Percentiles rank a stretch among this genome's conserved stretches.
phyloP scores from a whole-genome alignment of 2,329 filamentous ascomycete species.

The Fusarium floridanum region DNA sequence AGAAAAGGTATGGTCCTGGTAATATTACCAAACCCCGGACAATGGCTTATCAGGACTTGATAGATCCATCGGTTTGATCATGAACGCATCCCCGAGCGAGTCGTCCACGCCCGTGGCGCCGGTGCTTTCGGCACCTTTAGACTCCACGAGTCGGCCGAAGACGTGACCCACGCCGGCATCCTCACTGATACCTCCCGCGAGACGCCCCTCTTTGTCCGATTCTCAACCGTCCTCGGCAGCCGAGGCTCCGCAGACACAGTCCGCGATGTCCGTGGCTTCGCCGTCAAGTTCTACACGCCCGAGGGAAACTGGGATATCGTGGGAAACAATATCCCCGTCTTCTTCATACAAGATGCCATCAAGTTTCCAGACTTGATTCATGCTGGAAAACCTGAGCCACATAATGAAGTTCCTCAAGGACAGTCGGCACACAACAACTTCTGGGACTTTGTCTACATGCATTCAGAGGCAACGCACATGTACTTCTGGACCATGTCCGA shows the following conservation, averaged over 20 bases:
- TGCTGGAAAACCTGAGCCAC: constrained; percentile 75
- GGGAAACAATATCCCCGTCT: constrained; percentile 81
- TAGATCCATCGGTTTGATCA: constrained; percentile 82
- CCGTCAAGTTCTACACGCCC: constrained; percentile 74
- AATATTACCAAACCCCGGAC: background rate
- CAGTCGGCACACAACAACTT: constrained; percentile 81
- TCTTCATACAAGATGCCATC: constrained; percentile 81
- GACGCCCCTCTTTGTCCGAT: constrained; percentile 62
- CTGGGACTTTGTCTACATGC: constrained; percentile 76
- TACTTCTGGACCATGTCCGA: constrained; percentile 85
- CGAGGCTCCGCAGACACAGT: constrained; percentile 84
- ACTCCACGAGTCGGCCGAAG: constrained; percentile 73
- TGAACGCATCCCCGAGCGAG: constrained; percentile 69
- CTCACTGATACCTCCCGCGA: constrained; percentile 68
- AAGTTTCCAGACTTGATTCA: constrained; percentile 79
- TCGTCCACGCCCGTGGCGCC: constrained; percentile 78
- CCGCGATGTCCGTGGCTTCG: constrained; percentile 85
- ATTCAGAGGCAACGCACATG: constrained; percentile 82
- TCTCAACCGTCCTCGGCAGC: constrained; percentile 83
- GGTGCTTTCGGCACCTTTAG: constrained; percentile 79
- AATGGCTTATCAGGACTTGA: background rate
- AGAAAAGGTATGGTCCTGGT: constrained; percentile 71
- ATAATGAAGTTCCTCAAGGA: constrained; percentile 78
- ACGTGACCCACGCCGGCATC: constrained; percentile 76
- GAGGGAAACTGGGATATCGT: constrained; percentile 80